These are phyloP conservation scores for Auxenochlorella pyrenoidosa DNA, from an alignment of 139 green algal genomes.

Conservation along the genomic window DNA sequence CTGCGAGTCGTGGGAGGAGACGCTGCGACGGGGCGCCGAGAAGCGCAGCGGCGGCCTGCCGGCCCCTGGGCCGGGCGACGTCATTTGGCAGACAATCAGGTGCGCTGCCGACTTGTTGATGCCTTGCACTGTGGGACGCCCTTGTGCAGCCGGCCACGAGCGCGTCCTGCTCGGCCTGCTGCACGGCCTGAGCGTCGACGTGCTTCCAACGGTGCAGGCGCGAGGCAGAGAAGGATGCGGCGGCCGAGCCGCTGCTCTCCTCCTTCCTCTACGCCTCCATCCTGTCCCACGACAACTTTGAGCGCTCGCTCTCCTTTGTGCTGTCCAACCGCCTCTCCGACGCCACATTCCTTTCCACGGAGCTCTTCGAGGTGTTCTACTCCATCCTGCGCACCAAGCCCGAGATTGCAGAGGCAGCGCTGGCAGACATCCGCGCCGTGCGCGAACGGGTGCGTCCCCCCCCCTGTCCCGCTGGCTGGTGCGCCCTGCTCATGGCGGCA, in stretches of 20 bases:
- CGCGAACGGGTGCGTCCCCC: slow-evolving; percentile 50
- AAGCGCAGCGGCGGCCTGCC: not conserved
- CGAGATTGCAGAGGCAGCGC: slow-evolving; percentile 44
- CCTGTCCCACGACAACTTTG: slow-evolving; percentile 67
- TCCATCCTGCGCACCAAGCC: slow-evolving; percentile 35
- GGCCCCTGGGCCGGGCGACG: not conserved
- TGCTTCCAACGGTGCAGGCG: too few species aligned
- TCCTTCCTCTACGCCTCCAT: slow-evolving; percentile 74
- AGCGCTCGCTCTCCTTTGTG: slow-evolving; percentile 65
- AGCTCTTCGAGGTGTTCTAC: slow-evolving; percentile 60
- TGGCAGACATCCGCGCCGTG: slow-evolving; percentile 59
- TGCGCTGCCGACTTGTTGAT: not conserved
- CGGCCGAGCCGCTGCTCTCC: slow-evolving; percentile 64
- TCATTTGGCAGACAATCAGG: slow-evolving; percentile 23
- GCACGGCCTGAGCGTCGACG: too few species aligned
- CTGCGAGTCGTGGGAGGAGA: slow-evolving; percentile 26
- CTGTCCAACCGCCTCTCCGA: slow-evolving; percentile 69
- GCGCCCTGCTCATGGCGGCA: not conserved
- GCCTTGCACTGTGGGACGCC: too few species aligned
- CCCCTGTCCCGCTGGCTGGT: not conserved
- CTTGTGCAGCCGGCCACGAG: too few species aligned
- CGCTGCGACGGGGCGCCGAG: slow-evolving; percentile 7
- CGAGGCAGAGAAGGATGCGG: slow-evolving; percentile 59
- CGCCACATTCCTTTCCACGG: slow-evolving; percentile 66
- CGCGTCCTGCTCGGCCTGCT: not conserved